Conservation (phyloP, 2,329 filamentous ascomycete genomes). For the Cordyceps javanica region DNA sequence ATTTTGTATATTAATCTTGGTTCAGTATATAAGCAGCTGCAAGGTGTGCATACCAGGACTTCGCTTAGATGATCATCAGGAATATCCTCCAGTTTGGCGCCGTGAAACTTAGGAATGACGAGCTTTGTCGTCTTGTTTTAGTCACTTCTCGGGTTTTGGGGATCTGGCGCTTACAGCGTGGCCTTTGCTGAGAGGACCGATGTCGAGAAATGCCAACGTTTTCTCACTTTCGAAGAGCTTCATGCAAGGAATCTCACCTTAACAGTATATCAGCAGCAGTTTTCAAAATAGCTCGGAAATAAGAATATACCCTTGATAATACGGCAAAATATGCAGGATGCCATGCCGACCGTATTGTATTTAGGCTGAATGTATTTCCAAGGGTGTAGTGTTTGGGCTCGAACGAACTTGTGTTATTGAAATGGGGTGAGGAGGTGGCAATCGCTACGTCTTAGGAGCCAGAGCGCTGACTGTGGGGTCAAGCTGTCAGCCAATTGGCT, state of each 20-base stretch:
- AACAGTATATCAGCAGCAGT: constrained; percentile 4
- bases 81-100: constrained; percentile 84
- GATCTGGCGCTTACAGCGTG: constrained; percentile 63
- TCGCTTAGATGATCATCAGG: constrained; percentile 82
- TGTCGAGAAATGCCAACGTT: constrained; percentile 92
- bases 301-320: constrained; percentile 74
- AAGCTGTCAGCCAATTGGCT: too few species aligned
- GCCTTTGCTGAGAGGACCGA: constrained; percentile 79
- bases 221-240: constrained; percentile 95
- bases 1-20: neutral
- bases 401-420: neutral
- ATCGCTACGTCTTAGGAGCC: neutral
- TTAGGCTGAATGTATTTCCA: neutral
- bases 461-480: constrained; percentile 2
- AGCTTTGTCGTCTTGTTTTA: constrained; percentile 59
- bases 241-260: constrained; percentile 92
- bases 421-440: constrained; percentile 1
- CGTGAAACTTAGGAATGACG: constrained; percentile 93
- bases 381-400: neutral
- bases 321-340: constrained; percentile 89
- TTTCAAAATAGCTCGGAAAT: neutral
- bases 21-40: neutral
- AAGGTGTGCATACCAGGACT: constrained; percentile 56
- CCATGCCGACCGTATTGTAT: constrained; percentile 14
- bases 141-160: neutral